These are phyloP conservation scores for Penicillium sp. DNA, from an alignment of 2,329 filamentous ascomycete genomes.

Conservation along the genomic window DNA sequence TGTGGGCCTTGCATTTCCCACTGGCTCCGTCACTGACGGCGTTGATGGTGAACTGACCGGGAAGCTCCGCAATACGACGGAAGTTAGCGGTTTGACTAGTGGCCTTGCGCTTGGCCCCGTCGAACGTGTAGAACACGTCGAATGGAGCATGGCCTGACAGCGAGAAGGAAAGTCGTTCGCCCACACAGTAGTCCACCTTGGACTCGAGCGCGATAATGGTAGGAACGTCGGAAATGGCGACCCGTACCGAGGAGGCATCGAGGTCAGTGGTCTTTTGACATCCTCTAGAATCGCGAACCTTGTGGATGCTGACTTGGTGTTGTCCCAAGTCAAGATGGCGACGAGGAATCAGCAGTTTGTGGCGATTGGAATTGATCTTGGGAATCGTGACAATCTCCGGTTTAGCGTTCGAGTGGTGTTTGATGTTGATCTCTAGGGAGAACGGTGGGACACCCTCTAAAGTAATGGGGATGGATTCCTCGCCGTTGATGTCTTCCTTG, in stretches of 20 bases:
- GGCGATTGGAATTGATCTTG: conserved; percentile 71
- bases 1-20: conserved; percentile 74
- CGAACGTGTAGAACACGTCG: conserved; percentile 88
- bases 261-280: conserved; percentile 77
- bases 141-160: conserved; percentile 90
- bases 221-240: conserved; percentile 90
- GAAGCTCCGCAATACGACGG: conserved; percentile 86
- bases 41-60: conserved; percentile 84
- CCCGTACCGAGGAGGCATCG: conserved; percentile 74
- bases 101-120: conserved; percentile 74
- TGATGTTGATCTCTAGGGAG: conserved; percentile 86
- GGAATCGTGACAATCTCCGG: conserved; percentile 80
- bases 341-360: conserved; percentile 81
- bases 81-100: conserved; percentile 73
- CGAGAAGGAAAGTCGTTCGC: conserved; percentile 89
- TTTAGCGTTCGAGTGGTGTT: conserved; percentile 77
- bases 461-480: conserved; percentile 84
- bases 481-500: conserved; percentile 74
- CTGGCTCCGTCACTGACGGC: conserved; percentile 84
- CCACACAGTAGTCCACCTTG: conserved; percentile 86
- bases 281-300: conserved; percentile 81
- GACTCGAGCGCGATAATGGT: conserved; percentile 85
- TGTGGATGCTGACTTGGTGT: conserved; percentile 83
- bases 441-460: conserved; percentile 85
- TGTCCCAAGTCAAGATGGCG: conserved; percentile 82